Conservation (phyloP, 495 filamentous ascomycete genomes). For the Penicillium simplicissimum region DNA sequence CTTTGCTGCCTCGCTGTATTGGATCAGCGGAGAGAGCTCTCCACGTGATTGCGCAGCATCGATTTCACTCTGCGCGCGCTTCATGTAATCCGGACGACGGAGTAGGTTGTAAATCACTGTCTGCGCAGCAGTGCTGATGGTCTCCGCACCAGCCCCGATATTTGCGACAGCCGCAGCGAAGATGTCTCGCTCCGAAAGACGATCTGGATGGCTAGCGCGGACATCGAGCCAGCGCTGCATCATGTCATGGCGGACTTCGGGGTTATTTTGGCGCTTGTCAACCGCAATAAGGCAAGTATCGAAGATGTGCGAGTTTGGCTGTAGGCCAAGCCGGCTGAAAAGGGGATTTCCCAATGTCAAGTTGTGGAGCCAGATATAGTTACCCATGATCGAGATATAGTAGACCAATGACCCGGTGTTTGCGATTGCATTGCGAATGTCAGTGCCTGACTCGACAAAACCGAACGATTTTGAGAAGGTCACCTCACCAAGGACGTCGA, state of each 20-base stretch:
- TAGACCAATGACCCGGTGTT: slow-evolving; percentile 39
- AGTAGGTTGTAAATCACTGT: slow-evolving; percentile 40
- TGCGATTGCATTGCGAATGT: slow-evolving; percentile 45
- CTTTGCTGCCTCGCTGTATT: slow-evolving; percentile 27
- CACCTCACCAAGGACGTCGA: slow-evolving; percentile 46
- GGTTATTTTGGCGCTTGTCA: slow-evolving; percentile 36
- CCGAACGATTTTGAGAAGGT: slow-evolving; percentile 45
- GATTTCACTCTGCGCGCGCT: slow-evolving; percentile 36
- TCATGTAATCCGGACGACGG: slow-evolving; percentile 34
- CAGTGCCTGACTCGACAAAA: slow-evolving; percentile 40
- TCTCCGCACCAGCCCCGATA: slow-evolving; percentile 49
- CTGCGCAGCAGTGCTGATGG: slow-evolving; percentile 40
- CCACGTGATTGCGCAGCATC: slow-evolving; percentile 29
- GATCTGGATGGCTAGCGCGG: slow-evolving; percentile 37
- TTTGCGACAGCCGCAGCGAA: slow-evolving; percentile 39
- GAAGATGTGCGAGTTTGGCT: slow-evolving; percentile 45
- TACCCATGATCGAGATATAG: slow-evolving; percentile 39
- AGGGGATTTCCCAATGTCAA: slow-evolving; percentile 45
- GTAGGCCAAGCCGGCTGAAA: slow-evolving; percentile 37
- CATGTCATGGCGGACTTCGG: slow-evolving; percentile 42
- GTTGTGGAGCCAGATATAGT: slow-evolving; percentile 42
- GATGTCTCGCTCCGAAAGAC: slow-evolving; percentile 43
- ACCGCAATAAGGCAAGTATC: slow-evolving; percentile 44
- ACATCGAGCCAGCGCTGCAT: slow-evolving; percentile 46
- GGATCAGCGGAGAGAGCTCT: slow-evolving; percentile 29